phyloP scores from a whole-genome alignment of 805 yeast species.

The Lipomyces starkeyi region DNA sequence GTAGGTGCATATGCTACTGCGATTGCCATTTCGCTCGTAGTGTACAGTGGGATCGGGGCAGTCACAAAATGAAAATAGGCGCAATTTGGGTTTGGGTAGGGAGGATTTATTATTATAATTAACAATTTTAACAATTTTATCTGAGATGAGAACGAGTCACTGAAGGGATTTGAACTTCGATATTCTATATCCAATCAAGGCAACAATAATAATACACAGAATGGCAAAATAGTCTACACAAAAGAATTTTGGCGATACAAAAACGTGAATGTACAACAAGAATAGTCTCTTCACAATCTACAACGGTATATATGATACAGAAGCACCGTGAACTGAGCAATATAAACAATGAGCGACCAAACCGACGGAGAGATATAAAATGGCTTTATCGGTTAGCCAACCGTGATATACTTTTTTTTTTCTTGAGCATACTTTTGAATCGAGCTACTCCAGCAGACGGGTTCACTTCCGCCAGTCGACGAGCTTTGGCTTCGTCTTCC shows the following conservation, averaged over 20 bases:
- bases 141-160: neutral
- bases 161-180: too few species aligned
- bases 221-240: neutral
- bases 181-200: neutral
- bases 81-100: too few species aligned
- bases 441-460: neutral
- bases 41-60: too few species aligned
- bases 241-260: neutral
- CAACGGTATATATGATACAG: neutral
- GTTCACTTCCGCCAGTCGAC: conserved; percentile 2
- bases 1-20: too few species aligned
- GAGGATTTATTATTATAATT: too few species aligned
- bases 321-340: too few species aligned
- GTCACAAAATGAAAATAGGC: too few species aligned
- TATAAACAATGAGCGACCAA: neutral
- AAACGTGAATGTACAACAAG: neutral
- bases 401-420: conserved; percentile 5
- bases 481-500: conserved; percentile 22
- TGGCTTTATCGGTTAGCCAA: neutral
- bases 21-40: too few species aligned
- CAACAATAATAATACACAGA: neutral
- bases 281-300: neutral
- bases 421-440: neutral
- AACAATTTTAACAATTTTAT: too few species aligned
- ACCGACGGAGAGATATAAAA: neutral